Conservation (phyloP, 2,329 filamentous ascomycete species). For the Phaeosphaeria sp. region DNA sequence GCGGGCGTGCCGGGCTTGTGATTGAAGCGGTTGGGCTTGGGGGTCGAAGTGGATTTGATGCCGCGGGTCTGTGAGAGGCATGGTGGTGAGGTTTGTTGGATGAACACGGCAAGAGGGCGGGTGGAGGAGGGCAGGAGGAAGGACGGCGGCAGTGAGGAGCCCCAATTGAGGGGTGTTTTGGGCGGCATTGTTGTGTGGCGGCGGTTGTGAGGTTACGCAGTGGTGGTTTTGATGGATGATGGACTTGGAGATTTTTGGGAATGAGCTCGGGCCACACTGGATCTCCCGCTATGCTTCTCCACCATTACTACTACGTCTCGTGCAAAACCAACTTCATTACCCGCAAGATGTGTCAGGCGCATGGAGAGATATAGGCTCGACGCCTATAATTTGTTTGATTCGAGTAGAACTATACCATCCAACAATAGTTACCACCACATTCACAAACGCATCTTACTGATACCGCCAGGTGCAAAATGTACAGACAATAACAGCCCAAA, state of each 20-base stretch:
- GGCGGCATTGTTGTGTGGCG: constrained; percentile 39
- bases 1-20: constrained; percentile 56
- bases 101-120: constrained; percentile 27
- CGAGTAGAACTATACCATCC: too few relatives aligned
- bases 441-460: not conserved
- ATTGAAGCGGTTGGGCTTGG: constrained; percentile 61
- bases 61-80: constrained; percentile 35
- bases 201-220: constrained; percentile 5
- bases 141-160: constrained; percentile 31
- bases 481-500: constrained; percentile 6
- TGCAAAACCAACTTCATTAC: too few relatives aligned
- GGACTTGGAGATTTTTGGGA: constrained; percentile 15
- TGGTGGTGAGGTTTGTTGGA: constrained; percentile 19
- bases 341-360: too few relatives aligned
- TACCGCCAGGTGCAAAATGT: not conserved
- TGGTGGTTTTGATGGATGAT: not conserved
- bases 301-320: not conserved
- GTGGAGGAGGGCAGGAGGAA: constrained; percentile 39
- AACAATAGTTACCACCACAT: too few relatives aligned
- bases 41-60: constrained; percentile 65
- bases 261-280: not conserved
- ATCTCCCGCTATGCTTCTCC: not conserved
- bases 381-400: not conserved
- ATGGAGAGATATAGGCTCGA: too few relatives aligned
- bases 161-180: constrained; percentile 44